These are phyloP conservation scores for Kondoa malvinella DNA, from an alignment of 768 basidiomycete species.

Conservation along the genomic window DNA sequence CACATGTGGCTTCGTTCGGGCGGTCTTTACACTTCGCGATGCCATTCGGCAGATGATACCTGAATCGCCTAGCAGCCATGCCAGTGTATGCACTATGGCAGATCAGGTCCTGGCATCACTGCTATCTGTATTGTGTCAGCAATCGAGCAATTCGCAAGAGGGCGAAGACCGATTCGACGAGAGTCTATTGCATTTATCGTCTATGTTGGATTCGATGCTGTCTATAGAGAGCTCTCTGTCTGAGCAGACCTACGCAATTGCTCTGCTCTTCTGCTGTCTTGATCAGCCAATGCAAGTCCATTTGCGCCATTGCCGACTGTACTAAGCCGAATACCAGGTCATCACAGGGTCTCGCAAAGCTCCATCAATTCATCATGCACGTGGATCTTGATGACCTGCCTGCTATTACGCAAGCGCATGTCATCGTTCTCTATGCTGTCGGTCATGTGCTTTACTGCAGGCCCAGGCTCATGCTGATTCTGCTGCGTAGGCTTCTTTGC, in stretches of 20 bases:
- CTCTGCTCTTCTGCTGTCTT: neutral
- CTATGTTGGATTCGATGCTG: neutral
- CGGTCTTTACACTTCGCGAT: neutral
- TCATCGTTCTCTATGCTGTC: neutral
- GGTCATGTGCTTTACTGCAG: neutral
- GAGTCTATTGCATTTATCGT: neutral
- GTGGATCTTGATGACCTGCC: neutral
- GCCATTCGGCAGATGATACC: neutral
- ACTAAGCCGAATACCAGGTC: neutral
- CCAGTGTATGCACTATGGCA: neutral
- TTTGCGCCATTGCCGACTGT: neutral
- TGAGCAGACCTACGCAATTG: neutral
- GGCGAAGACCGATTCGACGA: too few species aligned
- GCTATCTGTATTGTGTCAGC: too few species aligned
- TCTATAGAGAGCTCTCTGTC: neutral
- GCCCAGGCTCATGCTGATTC: neutral
- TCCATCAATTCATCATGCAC: neutral
- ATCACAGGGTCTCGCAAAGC: neutral
- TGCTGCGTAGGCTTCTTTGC: neutral
- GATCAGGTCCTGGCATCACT: neutral
- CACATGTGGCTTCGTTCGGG: neutral
- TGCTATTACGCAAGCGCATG: neutral
- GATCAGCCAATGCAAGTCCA: neutral
- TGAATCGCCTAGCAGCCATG: neutral
- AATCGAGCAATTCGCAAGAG: too few species aligned